Evolutionary conservation across 176 grass and related monocot genomes (phyloP), one percentile per base, ranked within the genome.

Genomic region (Stipa capillata): DNA sequence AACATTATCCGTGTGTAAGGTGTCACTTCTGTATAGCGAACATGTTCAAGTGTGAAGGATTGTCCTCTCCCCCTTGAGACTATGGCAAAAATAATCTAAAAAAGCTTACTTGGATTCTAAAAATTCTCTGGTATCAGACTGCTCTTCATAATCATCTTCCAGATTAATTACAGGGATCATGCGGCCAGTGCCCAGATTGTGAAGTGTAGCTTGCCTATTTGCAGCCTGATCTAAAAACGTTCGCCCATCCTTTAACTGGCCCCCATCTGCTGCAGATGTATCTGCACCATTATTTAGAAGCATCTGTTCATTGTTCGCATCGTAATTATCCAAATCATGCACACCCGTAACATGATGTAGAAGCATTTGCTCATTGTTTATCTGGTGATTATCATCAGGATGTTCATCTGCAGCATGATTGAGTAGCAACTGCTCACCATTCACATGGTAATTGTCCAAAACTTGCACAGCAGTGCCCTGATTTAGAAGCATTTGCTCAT

Each of bases 131-230:
- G 67, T 83, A 73, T 74, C 52, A 73, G 65, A 51, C 20, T 87
- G 69, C 60, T 81, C 78, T 88, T 74, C 39, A 1, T 43, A 77
- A 61, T 74, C 82, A 60, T 79, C 82, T 56, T 82, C 89, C 36
- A 85, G 48, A 88, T 82, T 61, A 68, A 91, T 88, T 44, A 83
- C 32, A 74, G 77, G 72, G 55, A 85, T 84, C 35, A 55, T 72
- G 72, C 42, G 23, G 0, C 81, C 56, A 65, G 56, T 81, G 20
- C 25, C 44, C 20, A 71, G 36, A 54, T 48, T 39, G 8, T 55
- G 55, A 81, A 81, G 52, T 48, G 42, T 32, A 23, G 56, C 48
- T 39, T 74, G 60, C 62, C 44, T 42, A 55, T 78, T 62, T 21
- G 29, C 60, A 23, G 21, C 52, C 71, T 78, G 73, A 59, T 75